Evolutionary conservation across 2,329 filamentous ascomycete species (phyloP), one percentile per base, ranked within the genome.

Genomic region (Cercospora citrullina): DNA sequence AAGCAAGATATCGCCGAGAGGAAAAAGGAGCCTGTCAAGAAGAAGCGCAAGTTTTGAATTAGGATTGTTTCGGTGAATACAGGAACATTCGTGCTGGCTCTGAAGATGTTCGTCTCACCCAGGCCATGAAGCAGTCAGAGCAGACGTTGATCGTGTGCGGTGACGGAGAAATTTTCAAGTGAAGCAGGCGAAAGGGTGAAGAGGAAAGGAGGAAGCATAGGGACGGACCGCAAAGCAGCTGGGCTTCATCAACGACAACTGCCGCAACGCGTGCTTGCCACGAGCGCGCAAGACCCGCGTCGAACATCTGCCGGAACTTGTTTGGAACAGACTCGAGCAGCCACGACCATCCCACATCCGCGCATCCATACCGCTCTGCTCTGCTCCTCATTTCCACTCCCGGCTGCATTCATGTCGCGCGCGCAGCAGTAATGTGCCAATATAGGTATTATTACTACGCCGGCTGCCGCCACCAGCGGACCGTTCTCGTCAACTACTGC

Each of bases 11-110:
- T 87, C 16, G 83, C 83, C 63, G 79, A 78, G 64, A 85, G 84
- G 73, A 81, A 82, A 30, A 85, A 85, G 71, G 83, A 80, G 63
- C 81, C 82, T 9, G 80, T 76, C 18, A 88, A 85, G 80, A 89
- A 88, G 80, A 87, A 85, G 75, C 77, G 86, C 65, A 86, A 80
- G 67, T 87, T 87, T 69, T 87, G 75, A 80, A 12, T 1, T 23
- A 4, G 23, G 21, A n/a, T 9, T 16, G 39, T n/a, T 14, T 12
- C 5, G 16, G 16, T 39, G 36, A 39, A 12, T 18, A 4, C 18
- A 26, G 21, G 60, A n/a, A 31, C 8, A 5, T 16, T 7, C 7
- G 16, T 18, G 26, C 45, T 23, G 21, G 45, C 45, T 12, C 45
- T 23, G 18, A 21, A 23, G 18, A 48, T 23, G 18, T 12, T 23